These are phyloP conservation scores for Pythium guiyangense DNA, from an alignment of 352 stramenopile species.

Conservation along the genomic window DNA sequence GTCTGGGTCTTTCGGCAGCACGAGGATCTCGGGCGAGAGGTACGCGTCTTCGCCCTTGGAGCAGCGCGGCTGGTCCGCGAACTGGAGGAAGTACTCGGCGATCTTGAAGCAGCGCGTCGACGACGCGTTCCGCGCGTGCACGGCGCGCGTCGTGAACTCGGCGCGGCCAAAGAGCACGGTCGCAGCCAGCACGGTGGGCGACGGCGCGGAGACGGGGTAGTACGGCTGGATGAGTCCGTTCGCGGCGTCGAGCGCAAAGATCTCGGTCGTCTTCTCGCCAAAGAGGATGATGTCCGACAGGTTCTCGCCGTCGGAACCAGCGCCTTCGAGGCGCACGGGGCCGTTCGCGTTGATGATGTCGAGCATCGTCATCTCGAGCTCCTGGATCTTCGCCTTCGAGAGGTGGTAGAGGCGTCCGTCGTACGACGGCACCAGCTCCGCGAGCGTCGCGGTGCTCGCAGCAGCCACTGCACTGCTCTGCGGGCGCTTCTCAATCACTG, in stretches of 20 bases:
- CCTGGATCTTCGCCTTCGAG: slow-evolving; percentile 47
- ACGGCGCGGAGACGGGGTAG: slow-evolving; percentile 18
- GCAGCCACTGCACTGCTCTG: slow-evolving; percentile 20
- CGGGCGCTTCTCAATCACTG: slow-evolving; percentile 25
- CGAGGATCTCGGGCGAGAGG: slow-evolving; percentile 43
- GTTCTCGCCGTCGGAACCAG: slow-evolving; percentile 15
- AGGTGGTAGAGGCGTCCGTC: slow-evolving; percentile 77
- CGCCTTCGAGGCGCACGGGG: slow-evolving; percentile 45
- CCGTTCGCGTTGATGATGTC: slow-evolving; percentile 75
- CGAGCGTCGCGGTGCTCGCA: slow-evolving; percentile 34
- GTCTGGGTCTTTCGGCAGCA: slow-evolving; percentile 54
- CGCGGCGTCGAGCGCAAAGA: slow-evolving; percentile 65
- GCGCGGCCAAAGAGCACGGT: slow-evolving; percentile 69
- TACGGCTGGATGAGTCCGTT: slow-evolving; percentile 54
- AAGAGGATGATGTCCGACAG: slow-evolving; percentile 66
- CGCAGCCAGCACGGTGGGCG: slow-evolving; percentile 15
- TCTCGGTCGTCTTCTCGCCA: slow-evolving; percentile 68
- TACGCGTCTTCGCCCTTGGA: slow-evolving; percentile 16
- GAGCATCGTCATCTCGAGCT: slow-evolving; percentile 73
- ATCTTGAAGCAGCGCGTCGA: slow-evolving; percentile 72
- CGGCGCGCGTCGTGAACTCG: slow-evolving; percentile 62
- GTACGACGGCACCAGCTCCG: slow-evolving; percentile 66
- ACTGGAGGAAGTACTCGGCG: slow-evolving; percentile 81
- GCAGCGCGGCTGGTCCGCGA: slow-evolving; percentile 51
- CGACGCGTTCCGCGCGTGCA: slow-evolving; percentile 58